Percentiles rank a stretch among this genome's conserved stretches.
phyloP scores from a whole-genome alignment of 192 early-diverging fungal genomes.

The Spizellomyces sp. region DNA sequence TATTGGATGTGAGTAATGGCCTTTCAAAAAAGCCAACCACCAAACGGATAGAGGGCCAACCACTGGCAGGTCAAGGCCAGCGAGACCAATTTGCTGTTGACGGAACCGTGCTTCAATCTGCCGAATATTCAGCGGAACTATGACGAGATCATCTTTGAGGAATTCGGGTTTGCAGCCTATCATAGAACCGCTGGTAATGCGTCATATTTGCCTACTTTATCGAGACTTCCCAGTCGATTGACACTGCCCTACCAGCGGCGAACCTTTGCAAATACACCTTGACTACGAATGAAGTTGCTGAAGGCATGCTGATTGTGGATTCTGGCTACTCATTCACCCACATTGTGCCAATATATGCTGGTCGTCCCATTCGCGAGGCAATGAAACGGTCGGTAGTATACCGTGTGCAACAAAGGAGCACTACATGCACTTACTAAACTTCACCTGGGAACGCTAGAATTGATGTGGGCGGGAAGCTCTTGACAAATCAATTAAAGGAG shows the following conservation, averaged over 20 bases:
- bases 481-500: slow-evolving; percentile 89
- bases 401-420: background rate
- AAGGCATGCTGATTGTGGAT: slow-evolving; percentile 75
- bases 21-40: background rate
- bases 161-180: slow-evolving; percentile 66
- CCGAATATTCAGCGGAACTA: slow-evolving; percentile 66
- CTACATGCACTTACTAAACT: background rate
- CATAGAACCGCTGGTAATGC: slow-evolving; percentile 20
- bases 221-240: too few species aligned
- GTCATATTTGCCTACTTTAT: too few species aligned
- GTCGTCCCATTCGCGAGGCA: slow-evolving; percentile 54
- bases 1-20: slow-evolving; percentile 56
- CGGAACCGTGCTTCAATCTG: slow-evolving; percentile 83
- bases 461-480: slow-evolving; percentile 82
- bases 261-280: slow-evolving; percentile 1
- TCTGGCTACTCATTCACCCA: slow-evolving; percentile 82
- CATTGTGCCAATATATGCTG: slow-evolving; percentile 67
- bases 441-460: slow-evolving; percentile 49
- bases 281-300: slow-evolving; percentile 30
- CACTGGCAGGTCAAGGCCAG: slow-evolving; percentile 53
- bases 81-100: slow-evolving; percentile 64
- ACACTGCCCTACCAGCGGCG: too few species aligned
- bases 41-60: background rate
- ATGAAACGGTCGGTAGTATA: slow-evolving; percentile 51
- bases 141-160: slow-evolving; percentile 87